Base-by-base conservation (phyloP, 2,329 filamentous ascomycete genomes). In the Fulvia fulva region DNA sequence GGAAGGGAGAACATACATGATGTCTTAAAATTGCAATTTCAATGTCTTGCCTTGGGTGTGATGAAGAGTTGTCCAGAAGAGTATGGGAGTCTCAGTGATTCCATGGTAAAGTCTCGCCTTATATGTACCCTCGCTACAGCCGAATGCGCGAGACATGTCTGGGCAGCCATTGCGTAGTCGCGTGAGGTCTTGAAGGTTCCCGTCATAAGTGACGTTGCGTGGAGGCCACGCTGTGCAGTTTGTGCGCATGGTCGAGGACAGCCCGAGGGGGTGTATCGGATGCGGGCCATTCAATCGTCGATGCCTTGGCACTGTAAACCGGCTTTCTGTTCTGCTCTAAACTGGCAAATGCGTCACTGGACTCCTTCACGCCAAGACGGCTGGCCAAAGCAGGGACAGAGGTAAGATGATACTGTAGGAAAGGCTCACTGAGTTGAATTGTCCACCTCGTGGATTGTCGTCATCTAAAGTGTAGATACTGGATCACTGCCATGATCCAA, bases 381-480 rank as follows among this genome's bases (percentile, higher is more conserved):
- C 2, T 32, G 8, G 4, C 28, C 12, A n/a, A n/a, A 32, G 2
- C 28, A 5, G 28, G 28, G 28, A 32, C 28, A 49, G 21, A 49
- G 26, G 45, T 4, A 12, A 41, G 22, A n/a, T 34, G 3, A 26
- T 8, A 16, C 8, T n/a, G 16, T 34, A 9, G 37, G 8, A 41
- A 41, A 4, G 3, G 37, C n/a, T 41, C 37, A 41, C 37, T 41
- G 37, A 6, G 37, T 41, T n/a, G 28, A 19, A 41, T 1, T 4
- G n/a, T 41, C 37, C 37, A 41, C 14, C 8, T 41, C 37, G 37
- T 41, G 46, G 25, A 52, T 53, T 61, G 56, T 52, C 53, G 52
- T 58, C 56, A 51, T 64, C 60, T 58, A 54, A 53, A 34, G 45
- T 55, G 53, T 45, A 47, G 26, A 50, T 47, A 53, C 50, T 51